A percentile compares a stretch with the other conserved stretches of the same genome.
Evolutionary conservation across 2,329 filamentous ascomycete species (phyloP).

Genomic region (Hypoxylon sp.): DNA sequence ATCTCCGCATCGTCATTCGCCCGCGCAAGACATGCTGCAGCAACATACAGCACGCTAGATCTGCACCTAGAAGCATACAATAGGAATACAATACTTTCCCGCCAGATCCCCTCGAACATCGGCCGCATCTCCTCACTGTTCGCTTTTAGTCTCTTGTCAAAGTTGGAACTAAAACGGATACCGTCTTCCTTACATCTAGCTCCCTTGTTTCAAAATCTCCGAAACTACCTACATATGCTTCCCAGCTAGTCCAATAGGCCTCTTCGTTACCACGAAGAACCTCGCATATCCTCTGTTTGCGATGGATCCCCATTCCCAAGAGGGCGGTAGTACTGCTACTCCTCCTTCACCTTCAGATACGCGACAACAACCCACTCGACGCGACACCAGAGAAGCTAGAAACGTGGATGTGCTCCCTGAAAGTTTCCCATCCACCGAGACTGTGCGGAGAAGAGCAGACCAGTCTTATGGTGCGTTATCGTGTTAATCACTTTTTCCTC

Average conservation of each 20-base stretch:
- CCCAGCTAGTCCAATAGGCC: slow-evolving; percentile 35
- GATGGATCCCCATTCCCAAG: slow-evolving; percentile 64
- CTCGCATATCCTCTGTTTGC: slow-evolving; percentile 33
- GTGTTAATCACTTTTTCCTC: slow-evolving; percentile 15
- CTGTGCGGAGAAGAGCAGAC: slow-evolving; percentile 71
- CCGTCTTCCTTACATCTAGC: slow-evolving; percentile 14
- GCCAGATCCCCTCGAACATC: slow-evolving; percentile 26
- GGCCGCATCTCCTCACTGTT: slow-evolving; percentile 24
- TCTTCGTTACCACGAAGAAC: slow-evolving; percentile 38
- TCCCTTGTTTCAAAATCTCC: slow-evolving; percentile 33
- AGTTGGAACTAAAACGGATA: slow-evolving; percentile 30
- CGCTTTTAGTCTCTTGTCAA: slow-evolving; percentile 25
- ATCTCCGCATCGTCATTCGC: slow-evolving; percentile 42
- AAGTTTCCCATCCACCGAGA: slow-evolving; percentile 72
- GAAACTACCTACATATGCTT: slow-evolving; percentile 38
- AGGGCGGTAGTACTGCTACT: slow-evolving; percentile 56
- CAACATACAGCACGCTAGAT: slow-evolving; percentile 41
- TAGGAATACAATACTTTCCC: slow-evolving; percentile 29
- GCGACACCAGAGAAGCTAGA: slow-evolving; percentile 53
- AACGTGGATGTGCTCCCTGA: slow-evolving; percentile 64
- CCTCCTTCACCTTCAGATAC: slow-evolving; percentile 66
- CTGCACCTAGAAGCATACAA: slow-evolving; percentile 26
- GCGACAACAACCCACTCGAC: slow-evolving; percentile 58
- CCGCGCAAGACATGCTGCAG: slow-evolving; percentile 39
- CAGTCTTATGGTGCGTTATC: slow-evolving; percentile 67